phyloP scores from a whole-genome alignment of 768 basidiomycete species.

The Rhizopogon roseolus region DNA sequence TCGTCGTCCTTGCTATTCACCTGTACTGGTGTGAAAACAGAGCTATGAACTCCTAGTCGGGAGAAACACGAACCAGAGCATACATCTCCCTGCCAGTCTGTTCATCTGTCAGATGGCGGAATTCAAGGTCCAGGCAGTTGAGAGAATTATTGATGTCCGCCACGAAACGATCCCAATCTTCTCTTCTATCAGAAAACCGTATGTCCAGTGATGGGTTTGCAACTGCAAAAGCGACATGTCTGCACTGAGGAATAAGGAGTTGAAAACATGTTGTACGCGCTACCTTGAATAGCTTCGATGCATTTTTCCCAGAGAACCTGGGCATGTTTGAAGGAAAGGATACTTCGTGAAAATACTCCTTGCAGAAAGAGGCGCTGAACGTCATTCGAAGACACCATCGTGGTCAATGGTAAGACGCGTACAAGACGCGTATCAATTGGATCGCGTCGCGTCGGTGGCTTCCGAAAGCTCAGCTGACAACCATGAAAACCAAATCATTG shows the following conservation, averaged over 20 bases:
- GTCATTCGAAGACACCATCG: conserved; percentile 51
- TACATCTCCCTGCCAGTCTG: conserved; percentile 58
- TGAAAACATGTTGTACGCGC: background rate
- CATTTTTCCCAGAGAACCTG: conserved; percentile 65
- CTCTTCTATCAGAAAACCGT: conserved; percentile 32
- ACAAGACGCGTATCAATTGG: conserved; percentile 9
- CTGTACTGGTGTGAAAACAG: conserved; percentile 30
- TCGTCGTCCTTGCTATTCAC: conserved; percentile 79
- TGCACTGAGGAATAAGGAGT: background rate
- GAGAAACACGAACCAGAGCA: conserved; percentile 50
- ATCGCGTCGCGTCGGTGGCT: conserved; percentile 17
- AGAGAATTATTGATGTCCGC: conserved; percentile 55
- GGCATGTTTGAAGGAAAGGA: conserved; percentile 62
- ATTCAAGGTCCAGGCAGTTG: conserved; percentile 69
- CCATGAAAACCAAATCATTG: background rate
- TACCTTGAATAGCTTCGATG: conserved; percentile 65
- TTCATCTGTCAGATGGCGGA: conserved; percentile 62
- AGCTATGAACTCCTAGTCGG: background rate
- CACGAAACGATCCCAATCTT: conserved; percentile 60
- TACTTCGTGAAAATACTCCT: conserved; percentile 65
- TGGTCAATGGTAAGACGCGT: conserved; percentile 8
- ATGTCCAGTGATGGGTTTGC: conserved; percentile 49
- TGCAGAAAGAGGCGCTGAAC: conserved; percentile 78
- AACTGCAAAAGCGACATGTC: conserved; percentile 31
- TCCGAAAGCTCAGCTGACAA: background rate